Percentiles rank a stretch among this genome's conserved stretches.
Conservation (phyloP, 768 basidiomycete species). For the Suillus tomentosus region DNA sequence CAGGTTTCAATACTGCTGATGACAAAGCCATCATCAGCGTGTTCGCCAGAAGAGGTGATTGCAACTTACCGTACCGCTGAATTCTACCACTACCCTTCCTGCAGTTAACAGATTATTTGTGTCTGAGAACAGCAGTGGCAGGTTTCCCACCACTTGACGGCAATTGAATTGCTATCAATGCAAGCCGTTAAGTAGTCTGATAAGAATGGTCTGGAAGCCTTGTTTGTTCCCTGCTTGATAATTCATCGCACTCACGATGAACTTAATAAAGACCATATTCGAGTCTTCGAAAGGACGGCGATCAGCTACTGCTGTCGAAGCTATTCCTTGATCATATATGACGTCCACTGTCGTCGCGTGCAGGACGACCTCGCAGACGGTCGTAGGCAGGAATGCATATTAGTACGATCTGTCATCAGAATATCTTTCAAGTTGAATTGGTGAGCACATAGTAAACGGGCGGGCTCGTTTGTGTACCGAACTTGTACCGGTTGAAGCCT, state of each 20-base stretch:
- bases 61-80: neutral
- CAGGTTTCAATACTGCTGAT: slow-evolving; percentile 1
- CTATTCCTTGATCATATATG: neutral
- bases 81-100: neutral
- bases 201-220: neutral
- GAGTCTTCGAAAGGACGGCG: slow-evolving; percentile 4
- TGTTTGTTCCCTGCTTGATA: neutral
- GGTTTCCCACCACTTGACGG: neutral
- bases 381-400: neutral
- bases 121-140: neutral
- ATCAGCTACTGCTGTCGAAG: neutral
- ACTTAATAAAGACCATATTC: too few species aligned
- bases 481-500: slow-evolving; percentile 3
- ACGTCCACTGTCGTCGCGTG: neutral
- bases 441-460: neutral
- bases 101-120: neutral
- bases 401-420: neutral
- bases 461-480: neutral
- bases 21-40: neutral
- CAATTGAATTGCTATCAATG: neutral
- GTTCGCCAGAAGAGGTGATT: too few species aligned
- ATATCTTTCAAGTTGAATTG: neutral
- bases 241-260: neutral
- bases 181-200: neutral
- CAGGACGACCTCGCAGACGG: slow-evolving; percentile 2